A percentile compares a stretch with the other conserved stretches of the same genome.
These are phyloP conservation scores for Serpula lacrymans DNA, from an alignment of 768 basidiomycete genomes.

Conservation along the genomic window DNA sequence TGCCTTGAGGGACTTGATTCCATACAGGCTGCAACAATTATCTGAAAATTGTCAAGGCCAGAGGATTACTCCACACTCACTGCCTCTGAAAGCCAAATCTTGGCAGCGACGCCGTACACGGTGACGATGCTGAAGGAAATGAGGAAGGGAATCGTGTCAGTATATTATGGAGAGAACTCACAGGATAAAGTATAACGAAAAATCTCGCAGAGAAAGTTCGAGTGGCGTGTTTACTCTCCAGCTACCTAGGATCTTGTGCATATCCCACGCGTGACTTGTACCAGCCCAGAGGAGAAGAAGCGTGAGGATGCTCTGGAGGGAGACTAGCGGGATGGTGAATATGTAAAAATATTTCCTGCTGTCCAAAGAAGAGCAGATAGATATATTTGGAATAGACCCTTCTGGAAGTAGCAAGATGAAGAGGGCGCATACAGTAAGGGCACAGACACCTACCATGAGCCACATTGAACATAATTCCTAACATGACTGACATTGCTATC, in stretches of 20 bases:
- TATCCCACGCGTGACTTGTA: constrained; percentile 16
- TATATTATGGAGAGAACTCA: background rate
- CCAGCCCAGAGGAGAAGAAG: constrained; percentile 21
- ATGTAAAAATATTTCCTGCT: constrained; percentile 2
- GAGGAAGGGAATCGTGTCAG: constrained; percentile 4
- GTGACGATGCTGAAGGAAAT: constrained; percentile 21
- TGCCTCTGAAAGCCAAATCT: constrained; percentile 21
- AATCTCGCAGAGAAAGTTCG: constrained; percentile 24
- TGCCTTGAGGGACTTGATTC: constrained; percentile 21
- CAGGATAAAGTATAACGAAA: constrained; percentile 9
- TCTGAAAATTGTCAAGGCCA: background rate
- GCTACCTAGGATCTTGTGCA: constrained; percentile 8
- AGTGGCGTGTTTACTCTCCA: constrained; percentile 17
- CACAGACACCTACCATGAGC: background rate
- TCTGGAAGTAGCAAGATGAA: background rate
- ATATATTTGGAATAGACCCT: no score
- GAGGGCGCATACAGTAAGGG: background rate
- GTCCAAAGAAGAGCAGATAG: background rate
- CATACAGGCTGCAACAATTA: constrained; percentile 13
- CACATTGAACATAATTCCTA: background rate
- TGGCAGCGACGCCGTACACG: constrained; percentile 20
- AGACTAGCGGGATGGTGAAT: constrained; percentile 21
- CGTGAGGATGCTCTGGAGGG: constrained; percentile 28
- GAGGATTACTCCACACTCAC: constrained; percentile 1
- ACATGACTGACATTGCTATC: constrained; percentile 2